Percentiles rank a stretch among this genome's conserved stretches.
These are phyloP conservation scores for Amphirosellinia nigrospora DNA, from an alignment of 495 filamentous ascomycete species.

Conservation along the genomic window DNA sequence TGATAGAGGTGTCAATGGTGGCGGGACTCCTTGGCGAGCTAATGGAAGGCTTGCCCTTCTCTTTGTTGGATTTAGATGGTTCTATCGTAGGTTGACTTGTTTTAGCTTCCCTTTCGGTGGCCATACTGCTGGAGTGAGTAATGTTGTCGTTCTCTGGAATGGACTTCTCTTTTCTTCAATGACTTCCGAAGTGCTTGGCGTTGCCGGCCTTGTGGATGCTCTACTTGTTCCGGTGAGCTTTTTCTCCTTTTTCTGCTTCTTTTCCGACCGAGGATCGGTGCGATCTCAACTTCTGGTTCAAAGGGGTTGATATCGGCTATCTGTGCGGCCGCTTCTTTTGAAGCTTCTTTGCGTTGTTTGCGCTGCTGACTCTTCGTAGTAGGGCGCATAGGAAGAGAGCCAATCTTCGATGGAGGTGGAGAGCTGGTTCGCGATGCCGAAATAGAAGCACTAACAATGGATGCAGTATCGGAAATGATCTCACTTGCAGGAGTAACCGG, in stretches of 20 bases:
- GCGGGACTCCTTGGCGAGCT: conserved; percentile 33
- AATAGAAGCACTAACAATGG: conserved; percentile 75
- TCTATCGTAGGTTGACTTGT: conserved; percentile 22
- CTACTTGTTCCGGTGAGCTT: conserved; percentile 36
- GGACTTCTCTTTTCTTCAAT: conserved; percentile 29
- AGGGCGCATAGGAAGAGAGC: conserved; percentile 75
- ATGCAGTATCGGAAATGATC: conserved; percentile 76
- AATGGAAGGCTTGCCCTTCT: conserved; percentile 29
- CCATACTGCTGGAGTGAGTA: conserved; percentile 15
- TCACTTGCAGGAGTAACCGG: conserved; percentile 84
- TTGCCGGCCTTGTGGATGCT: conserved; percentile 43
- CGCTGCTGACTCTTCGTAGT: conserved; percentile 91
- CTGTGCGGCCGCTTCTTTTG: conserved; percentile 62
- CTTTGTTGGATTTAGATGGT: conserved; percentile 25
- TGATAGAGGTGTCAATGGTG: conserved; percentile 40
- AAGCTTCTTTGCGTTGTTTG: conserved; percentile 79
- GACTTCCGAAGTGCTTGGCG: conserved; percentile 29
- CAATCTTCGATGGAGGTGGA: conserved; percentile 74
- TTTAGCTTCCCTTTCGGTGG: conserved; percentile 10
- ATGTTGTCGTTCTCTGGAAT: conserved; percentile 26
- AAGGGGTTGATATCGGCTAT: conserved; percentile 63
- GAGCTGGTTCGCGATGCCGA: conserved; percentile 80
- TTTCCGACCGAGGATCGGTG: conserved; percentile 86
- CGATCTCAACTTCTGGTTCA: conserved; percentile 66
- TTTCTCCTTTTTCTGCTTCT: conserved; percentile 84